Percentiles rank a stretch among this genome's conserved stretches.
phyloP scores from a whole-genome alignment of 345 rosid genomes.

The Melastoma malabathricum region DNA sequence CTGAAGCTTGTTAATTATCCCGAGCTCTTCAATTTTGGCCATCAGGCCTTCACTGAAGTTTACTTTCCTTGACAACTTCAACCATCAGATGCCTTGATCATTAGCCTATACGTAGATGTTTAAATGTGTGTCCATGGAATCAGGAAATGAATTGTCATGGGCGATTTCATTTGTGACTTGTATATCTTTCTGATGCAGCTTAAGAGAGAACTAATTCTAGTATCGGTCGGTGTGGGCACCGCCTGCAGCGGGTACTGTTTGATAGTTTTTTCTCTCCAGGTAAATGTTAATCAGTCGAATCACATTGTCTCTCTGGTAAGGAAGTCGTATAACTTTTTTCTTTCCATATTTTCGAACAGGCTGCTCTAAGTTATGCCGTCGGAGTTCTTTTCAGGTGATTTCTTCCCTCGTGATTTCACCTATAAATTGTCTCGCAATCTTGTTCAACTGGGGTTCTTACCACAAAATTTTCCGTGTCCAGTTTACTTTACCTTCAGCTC shows the following conservation, averaged over 20 bases:
- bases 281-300: slow-evolving; percentile 9
- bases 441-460: slow-evolving; percentile 9
- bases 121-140: too few relatives aligned
- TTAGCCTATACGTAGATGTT: too few relatives aligned
- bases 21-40: too few relatives aligned
- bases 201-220: slow-evolving; percentile 61
- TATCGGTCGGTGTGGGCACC: slow-evolving; percentile 70
- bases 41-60: too few relatives aligned
- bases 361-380: slow-evolving; percentile 68
- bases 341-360: slow-evolving; percentile 30
- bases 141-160: not conserved
- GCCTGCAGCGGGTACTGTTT: slow-evolving; percentile 77
- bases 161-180: slow-evolving; percentile 6
- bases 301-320: too few relatives aligned
- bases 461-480: slow-evolving; percentile 30
- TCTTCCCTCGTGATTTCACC: too few relatives aligned
- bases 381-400: slow-evolving; percentile 73
- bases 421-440: too few relatives aligned
- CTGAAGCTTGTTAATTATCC: too few relatives aligned
- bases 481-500: slow-evolving; percentile 94
- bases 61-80: too few relatives aligned
- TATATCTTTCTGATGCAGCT: slow-evolving; percentile 31
- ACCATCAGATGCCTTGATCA: too few relatives aligned
- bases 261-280: slow-evolving; percentile 58
- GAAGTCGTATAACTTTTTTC: slow-evolving; percentile 2